Base-by-base conservation (phyloP, 371 early-diverging fungal genomes). In the Funneliformis caledonium region DNA sequence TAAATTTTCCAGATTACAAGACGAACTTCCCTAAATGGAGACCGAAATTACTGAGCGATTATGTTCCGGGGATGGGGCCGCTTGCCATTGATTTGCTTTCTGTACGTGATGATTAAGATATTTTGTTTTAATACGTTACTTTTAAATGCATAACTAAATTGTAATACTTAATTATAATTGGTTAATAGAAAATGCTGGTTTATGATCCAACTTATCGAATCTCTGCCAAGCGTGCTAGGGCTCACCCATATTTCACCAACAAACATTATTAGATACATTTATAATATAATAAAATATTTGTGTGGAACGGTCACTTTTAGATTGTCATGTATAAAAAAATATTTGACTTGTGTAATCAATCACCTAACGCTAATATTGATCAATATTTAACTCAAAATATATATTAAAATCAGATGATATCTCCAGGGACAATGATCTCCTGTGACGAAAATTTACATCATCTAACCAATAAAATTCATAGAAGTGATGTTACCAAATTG, bases 121-220 rank as follows among this genome's bases (percentile, higher is more conserved):
- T 62, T 26, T 8, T 26, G 9, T 26, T 62, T 5, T 12, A 9
- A 43, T 31, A 2, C 10, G 5, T 33, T 16, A 68, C 19, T 14
- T 26, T 64, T 22, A 9, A 64, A 26, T 31, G 59, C n/a, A 10
- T 19, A 68, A 67, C 1, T 67, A 33, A 26, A 37, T 26, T 72
- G 3, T 50, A n/a, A 48, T 5, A 26, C 26, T 26, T 72, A 72
- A 42, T 26, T 50, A 6, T 31, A 22, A 50, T 31, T 4, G 5
- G 26, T 48, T n/a, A 72, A 4, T 81, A 89, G 84, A 88, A 91
- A 76, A 89, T 96, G 88, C 89, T 97, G 9, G 88, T 87, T 16
- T 97, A 95, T 82, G 92, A 95, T 83, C 97, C 97, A 1, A 89
- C 90, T 1, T 82, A 87, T 19, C 88, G 98, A 72, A 93, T 95